phyloP scores from a whole-genome alignment of 805 yeast genomes.

The Teunomyces panamensis region DNA sequence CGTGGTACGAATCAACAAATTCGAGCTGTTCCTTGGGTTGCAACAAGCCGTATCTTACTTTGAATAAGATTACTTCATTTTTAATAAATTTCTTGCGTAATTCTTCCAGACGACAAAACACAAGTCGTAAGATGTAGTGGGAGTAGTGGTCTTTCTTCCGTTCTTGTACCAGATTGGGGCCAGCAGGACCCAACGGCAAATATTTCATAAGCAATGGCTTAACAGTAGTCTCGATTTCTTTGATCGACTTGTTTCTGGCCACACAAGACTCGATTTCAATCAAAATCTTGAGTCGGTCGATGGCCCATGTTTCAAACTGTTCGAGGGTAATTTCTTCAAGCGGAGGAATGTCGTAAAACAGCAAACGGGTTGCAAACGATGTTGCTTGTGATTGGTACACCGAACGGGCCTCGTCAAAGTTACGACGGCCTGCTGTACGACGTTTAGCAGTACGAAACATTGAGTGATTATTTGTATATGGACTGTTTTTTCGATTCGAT shows the following conservation, averaged over 20 bases:
- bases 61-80: slow-evolving; percentile 74
- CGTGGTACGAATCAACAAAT: slow-evolving; percentile 53
- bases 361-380: slow-evolving; percentile 58
- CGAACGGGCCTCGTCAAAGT: slow-evolving; percentile 46
- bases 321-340: slow-evolving; percentile 83
- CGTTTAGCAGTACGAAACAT: slow-evolving; percentile 77
- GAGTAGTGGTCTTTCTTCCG: slow-evolving; percentile 89
- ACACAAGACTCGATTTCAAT: slow-evolving; percentile 78
- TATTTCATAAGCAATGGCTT: slow-evolving; percentile 62
- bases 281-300: slow-evolving; percentile 79
- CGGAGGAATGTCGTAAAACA: slow-evolving; percentile 78
- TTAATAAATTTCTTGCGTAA: slow-evolving; percentile 73
- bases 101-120: slow-evolving; percentile 86
- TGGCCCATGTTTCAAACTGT: slow-evolving; percentile 94
- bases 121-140: slow-evolving; percentile 83
- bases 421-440: slow-evolving; percentile 69
- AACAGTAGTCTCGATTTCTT: slow-evolving; percentile 64
- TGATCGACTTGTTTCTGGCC: slow-evolving; percentile 58
- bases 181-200: slow-evolving; percentile 56
- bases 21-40: slow-evolving; percentile 64
- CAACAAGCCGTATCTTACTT: slow-evolving; percentile 63
- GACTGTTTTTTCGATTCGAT: background rate
- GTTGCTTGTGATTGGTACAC: slow-evolving; percentile 25
- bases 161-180: slow-evolving; percentile 45
- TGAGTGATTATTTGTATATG: background rate